Evolutionary conservation across 2,329 filamentous ascomycete genomes (phyloP).

Genomic region (Sporothrix globosa): DNA sequence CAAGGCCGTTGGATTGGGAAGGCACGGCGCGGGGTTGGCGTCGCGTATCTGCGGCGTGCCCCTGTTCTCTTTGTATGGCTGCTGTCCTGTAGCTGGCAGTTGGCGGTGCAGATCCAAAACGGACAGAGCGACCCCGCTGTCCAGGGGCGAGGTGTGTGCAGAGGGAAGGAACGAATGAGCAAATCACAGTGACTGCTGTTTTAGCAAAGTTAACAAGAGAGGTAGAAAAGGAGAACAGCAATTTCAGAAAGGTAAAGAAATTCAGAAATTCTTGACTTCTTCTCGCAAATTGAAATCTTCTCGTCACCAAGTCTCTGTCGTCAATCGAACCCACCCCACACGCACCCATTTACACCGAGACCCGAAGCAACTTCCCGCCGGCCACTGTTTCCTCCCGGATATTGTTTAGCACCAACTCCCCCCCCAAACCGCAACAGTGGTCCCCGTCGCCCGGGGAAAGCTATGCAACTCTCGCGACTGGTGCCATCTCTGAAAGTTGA

Average conservation of each 20-base stretch:
- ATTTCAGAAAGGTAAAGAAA: not conserved
- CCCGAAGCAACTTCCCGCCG: conserved; percentile 17
- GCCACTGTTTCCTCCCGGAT: not conserved
- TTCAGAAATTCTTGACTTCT: not conserved
- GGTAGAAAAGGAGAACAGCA: not conserved
- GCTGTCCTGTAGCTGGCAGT: conserved; percentile 1
- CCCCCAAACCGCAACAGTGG: not conserved
- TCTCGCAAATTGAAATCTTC: not conserved
- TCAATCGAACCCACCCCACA: not conserved
- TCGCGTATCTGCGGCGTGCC: not conserved
- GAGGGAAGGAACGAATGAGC: not conserved
- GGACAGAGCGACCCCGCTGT: conserved; percentile 21
- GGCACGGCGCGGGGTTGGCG: conserved; percentile 22
- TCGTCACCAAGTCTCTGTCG: not conserved
- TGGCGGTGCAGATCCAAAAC: conserved; percentile 17
- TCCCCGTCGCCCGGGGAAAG: conserved; percentile 3
- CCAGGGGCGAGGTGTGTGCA: not conserved
- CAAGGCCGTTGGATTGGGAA: conserved; percentile 3
- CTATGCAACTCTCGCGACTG: not conserved
- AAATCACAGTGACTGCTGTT: not conserved
- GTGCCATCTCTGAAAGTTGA: no score
- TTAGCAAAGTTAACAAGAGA: not conserved
- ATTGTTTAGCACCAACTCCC: not conserved
- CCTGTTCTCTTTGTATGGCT: conserved; percentile 10
- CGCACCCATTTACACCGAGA: conserved; percentile 28